Conservation (phyloP, 495 filamentous ascomycete genomes). For the Cryomyces antarcticus region DNA sequence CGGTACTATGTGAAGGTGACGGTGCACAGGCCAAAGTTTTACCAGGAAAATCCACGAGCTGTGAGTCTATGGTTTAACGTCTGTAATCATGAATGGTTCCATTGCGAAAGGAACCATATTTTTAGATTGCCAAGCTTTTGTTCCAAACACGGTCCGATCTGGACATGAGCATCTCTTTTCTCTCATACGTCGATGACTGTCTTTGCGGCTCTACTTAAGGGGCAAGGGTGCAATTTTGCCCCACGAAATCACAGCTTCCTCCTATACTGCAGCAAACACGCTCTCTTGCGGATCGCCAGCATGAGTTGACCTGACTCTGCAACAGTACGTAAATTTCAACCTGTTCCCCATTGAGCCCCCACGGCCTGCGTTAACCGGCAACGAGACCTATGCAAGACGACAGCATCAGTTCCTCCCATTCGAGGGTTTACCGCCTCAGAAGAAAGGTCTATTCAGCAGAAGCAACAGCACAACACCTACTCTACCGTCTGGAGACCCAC, state of each 20-base stretch:
- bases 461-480: no score
- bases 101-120: no score
- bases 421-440: constrained; percentile 3
- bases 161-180: no score
- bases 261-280: neutral
- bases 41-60: constrained; percentile 64
- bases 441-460: no score
- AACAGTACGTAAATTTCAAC: constrained; percentile 40
- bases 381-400: constrained; percentile 68
- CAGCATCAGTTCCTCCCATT: constrained; percentile 57
- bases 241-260: neutral
- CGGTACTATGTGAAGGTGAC: constrained; percentile 88
- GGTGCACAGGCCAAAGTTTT: constrained; percentile 58
- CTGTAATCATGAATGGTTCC: neutral
- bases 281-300: no score
- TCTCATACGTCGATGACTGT: no score
- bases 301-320: neutral
- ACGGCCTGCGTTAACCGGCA: constrained; percentile 37
- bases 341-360: constrained; percentile 90
- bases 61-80: constrained; percentile 17
- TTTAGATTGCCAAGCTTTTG: no score
- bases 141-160: no score
- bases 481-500: constrained; percentile 14
- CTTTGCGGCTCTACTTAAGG: no score
- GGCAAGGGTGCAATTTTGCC: neutral